A percentile compares a stretch with the other conserved stretches of the same genome.
phyloP scores from a whole-genome alignment of 169 alveolate genomes.

The Eimeria acervulina region DNA sequence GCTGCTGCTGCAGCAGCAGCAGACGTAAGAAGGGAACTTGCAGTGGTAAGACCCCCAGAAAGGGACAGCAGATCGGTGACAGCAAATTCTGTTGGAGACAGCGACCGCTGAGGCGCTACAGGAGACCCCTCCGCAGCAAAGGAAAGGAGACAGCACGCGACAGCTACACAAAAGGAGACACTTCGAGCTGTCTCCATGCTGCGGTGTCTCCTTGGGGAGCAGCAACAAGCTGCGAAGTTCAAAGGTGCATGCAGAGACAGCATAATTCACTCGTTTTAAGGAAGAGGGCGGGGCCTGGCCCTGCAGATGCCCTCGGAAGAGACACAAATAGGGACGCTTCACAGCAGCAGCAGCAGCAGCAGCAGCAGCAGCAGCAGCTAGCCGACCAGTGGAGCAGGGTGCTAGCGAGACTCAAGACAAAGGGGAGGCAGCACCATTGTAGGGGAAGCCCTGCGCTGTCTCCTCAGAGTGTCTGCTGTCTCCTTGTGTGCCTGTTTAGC shows the following conservation, averaged over 20 bases:
- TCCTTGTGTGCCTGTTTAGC: not conserved
- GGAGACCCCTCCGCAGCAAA: not conserved
- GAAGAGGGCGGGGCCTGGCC: not conserved
- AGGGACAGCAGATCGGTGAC: not conserved
- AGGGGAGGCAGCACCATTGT: not conserved
- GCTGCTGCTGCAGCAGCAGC: not conserved
- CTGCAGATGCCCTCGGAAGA: not conserved
- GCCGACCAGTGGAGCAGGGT: not conserved
- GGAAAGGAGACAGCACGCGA: not conserved
- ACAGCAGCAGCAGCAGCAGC: slow-evolving; percentile 53
- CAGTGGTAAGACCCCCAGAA: not conserved
- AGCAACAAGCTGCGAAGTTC: not conserved
- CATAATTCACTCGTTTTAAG: not conserved
- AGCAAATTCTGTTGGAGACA: not conserved
- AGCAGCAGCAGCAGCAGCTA: slow-evolving; percentile 26
- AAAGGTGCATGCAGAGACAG: not conserved
- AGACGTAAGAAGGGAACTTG: not conserved
- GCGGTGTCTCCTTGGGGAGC: not conserved
- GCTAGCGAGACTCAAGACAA: not conserved
- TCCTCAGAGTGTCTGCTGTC: not conserved
- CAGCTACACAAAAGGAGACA: not conserved
- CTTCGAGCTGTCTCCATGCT: not conserved
- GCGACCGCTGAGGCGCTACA: no score
- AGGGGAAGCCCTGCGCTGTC: not conserved
- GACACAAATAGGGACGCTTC: not conserved